Base-by-base conservation (phyloP, 2,329 filamentous ascomycete species). In the Xylariaceae sp. region DNA sequence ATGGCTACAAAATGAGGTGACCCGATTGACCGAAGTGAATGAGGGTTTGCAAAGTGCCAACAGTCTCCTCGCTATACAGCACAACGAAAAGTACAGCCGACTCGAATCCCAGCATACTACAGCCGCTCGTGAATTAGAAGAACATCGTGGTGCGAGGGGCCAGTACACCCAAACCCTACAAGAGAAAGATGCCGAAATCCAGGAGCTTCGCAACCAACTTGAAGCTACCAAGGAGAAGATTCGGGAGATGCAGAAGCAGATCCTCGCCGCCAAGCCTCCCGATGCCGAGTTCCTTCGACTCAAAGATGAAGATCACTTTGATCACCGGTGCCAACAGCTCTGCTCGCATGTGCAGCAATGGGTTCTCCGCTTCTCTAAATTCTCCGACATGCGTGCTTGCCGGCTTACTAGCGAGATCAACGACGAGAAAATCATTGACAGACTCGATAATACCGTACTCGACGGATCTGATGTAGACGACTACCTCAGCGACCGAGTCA, bases 341-440 rank as follows among this genome's bases (percentile, higher is more conserved):
- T 99, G 92, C 76, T 90, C 94, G 66, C 93, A 97, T 72, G 92
- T 97, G 37, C 93, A 97, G 74, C 92, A 96, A 77, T 99, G 95
- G 95, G 92, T 99, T 47, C 79, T 97, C 65, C 91, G 95, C 70
- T 99, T 99, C 80, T 97, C 93, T 67, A 98, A 98, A 74, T 95
- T 96, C 76, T 98, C 93, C 45, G 94, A 98, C 75, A 91, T 92
- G 78, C 89, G 91, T 66, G 85, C 91, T 56, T 97, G 92, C 73
- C 90, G 92, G 55, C 77, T 91, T 58, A 93, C 92, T 9, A 87
- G 82, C 59, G 91, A 97, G 71, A 86, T 99, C 69, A 88, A 89
- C 56, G 91, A 96, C 70, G 92, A 97, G 70, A 96, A 96, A 79
- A 89, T 95, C 60, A 91, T 96, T 70, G 92, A 96, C 74, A 88